phyloP scores from a whole-genome alignment of 495 filamentous ascomycete species.

The Xylaria flabelliformis region DNA sequence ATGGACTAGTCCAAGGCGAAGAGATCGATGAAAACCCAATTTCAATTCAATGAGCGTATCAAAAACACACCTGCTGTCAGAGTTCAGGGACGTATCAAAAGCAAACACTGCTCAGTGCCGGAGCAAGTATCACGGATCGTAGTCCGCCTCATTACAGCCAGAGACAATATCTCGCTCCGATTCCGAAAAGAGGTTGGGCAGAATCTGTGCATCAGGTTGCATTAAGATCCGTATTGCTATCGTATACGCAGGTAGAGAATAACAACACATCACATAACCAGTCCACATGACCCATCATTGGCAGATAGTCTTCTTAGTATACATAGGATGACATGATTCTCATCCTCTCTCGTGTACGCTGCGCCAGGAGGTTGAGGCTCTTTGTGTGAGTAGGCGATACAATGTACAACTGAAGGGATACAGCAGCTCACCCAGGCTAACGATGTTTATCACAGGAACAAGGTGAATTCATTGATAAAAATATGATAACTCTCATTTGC shows the following conservation, averaged over 20 bases:
- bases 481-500: background rate
- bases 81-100: background rate
- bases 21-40: background rate
- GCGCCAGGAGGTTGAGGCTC: background rate
- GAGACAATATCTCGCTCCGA: background rate
- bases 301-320: background rate
- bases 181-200: background rate
- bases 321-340: background rate
- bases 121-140: background rate
- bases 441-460: background rate
- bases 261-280: background rate
- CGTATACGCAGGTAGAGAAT: constrained; percentile 14
- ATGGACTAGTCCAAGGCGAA: background rate
- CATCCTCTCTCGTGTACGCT: background rate
- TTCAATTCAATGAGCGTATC: background rate
- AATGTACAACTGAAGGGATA: background rate
- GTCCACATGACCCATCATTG: background rate
- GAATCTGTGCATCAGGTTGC: background rate
- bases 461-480: background rate
- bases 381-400: background rate
- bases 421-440: background rate
- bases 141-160: background rate
- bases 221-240: background rate
- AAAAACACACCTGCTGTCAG: background rate
- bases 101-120: background rate